These are phyloP conservation scores for Lasiodiplodia theobromae DNA, from an alignment of 2,329 filamentous ascomycete genomes.

Conservation along the genomic window DNA sequence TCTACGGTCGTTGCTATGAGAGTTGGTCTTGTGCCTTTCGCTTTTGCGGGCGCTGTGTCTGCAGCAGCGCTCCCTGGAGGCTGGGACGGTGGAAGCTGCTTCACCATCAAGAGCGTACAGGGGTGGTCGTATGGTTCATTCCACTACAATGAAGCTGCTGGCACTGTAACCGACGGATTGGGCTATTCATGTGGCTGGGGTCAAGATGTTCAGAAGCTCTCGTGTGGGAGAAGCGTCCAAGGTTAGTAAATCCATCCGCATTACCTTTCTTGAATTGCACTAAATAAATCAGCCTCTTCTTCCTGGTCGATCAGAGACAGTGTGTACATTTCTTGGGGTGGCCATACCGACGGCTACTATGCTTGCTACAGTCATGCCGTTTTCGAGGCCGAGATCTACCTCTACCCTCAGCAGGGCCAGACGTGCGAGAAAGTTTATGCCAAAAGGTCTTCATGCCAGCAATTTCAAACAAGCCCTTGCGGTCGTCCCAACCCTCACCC, in stretches of 20 bases:
- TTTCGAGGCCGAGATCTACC: not conserved
- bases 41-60: conserved; percentile 2
- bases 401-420: not conserved
- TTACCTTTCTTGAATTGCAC: not conserved
- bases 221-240: not conserved
- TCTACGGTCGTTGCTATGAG: conserved; percentile 3
- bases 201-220: not conserved
- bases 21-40: not conserved
- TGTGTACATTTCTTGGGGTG: not conserved
- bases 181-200: not conserved
- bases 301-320: not conserved
- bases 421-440: conserved; percentile 9
- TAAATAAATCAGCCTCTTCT: not conserved
- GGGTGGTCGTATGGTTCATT: not conserved
- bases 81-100: not conserved
- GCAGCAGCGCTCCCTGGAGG: not conserved
- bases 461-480: not conserved
- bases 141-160: not conserved
- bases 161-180: not conserved
- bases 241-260: not conserved
- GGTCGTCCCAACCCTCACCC: not conserved
- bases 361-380: not conserved
- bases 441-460: not conserved
- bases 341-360: not conserved
- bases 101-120: not conserved